Evolutionary conservation across 306 rosid species (phyloP).

Genomic region (Quercus wislizeni): DNA sequence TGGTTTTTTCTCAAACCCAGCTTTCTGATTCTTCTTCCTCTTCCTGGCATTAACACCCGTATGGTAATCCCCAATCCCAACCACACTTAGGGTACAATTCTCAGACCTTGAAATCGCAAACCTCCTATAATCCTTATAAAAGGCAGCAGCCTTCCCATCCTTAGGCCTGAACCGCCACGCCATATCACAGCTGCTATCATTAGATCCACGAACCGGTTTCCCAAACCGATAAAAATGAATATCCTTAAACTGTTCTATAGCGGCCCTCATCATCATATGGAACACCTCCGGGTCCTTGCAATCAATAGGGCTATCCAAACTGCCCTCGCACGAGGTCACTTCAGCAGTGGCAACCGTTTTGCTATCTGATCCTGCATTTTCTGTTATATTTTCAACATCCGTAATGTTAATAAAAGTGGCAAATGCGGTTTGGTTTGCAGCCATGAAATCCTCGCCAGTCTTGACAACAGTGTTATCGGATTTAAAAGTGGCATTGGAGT

Average conservation of each 20-base stretch:
- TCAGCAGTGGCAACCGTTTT: constrained; percentile 4
- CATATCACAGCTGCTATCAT: constrained; percentile 84
- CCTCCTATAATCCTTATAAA: constrained; percentile 94
- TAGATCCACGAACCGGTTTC: constrained; percentile 61
- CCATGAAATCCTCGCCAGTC: constrained; percentile 97
- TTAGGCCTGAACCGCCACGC: constrained; percentile 98
- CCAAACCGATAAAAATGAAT: constrained; percentile 90
- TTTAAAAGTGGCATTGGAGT: constrained; percentile 92
- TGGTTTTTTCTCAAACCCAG: constrained; percentile 63
- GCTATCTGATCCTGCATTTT: constrained; percentile 6
- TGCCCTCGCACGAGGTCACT: constrained; percentile 36
- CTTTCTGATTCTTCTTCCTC: constrained; percentile 70
- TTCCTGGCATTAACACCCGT: constrained; percentile 84
- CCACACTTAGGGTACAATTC: constrained; percentile 65
- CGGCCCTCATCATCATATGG: constrained; percentile 84
- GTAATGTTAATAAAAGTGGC: constrained; percentile 56
- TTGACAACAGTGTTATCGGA: constrained; percentile 74
- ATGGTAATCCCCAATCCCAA: constrained; percentile 84
- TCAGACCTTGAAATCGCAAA: constrained; percentile 63
- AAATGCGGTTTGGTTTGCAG: constrained; percentile 73
- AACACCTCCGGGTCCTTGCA: constrained; percentile 91
- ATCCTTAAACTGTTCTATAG: constrained; percentile 87
- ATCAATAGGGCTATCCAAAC: constrained; percentile 56
- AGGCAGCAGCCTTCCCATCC: constrained; percentile 89
- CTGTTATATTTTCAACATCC: constrained; percentile 50